Percentiles rank a stretch among this genome's conserved stretches.
Evolutionary conservation across 371 early-diverging fungal genomes (phyloP).

Genomic region (Basidiobolus meristosporus): DNA sequence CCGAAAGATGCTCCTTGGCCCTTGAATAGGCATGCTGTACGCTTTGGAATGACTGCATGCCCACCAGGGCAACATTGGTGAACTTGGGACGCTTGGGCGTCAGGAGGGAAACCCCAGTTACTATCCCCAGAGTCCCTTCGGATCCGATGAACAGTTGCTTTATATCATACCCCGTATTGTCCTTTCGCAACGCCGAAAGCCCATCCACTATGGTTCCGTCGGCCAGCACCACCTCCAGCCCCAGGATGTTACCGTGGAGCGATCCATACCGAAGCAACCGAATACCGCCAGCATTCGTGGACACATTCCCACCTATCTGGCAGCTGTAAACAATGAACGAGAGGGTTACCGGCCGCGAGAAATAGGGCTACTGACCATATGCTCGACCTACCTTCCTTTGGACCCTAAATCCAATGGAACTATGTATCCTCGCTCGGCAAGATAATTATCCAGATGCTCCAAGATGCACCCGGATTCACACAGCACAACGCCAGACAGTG

Average conservation of each 20-base stretch:
- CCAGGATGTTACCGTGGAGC: slow-evolving; percentile 77
- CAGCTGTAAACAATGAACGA: too few species aligned
- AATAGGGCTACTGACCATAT: too few species aligned
- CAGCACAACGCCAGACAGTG: slow-evolving; percentile 54
- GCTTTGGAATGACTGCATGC: slow-evolving; percentile 44
- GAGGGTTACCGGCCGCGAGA: too few species aligned
- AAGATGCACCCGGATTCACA: slow-evolving; percentile 82
- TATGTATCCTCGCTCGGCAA: slow-evolving; percentile 56
- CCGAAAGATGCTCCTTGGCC: slow-evolving; percentile 63
- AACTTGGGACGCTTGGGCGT: slow-evolving; percentile 48
- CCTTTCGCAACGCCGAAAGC: slow-evolving; percentile 56
- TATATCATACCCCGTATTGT: slow-evolving; percentile 83
- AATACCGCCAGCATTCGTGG: slow-evolving; percentile 92
- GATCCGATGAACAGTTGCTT: slow-evolving; percentile 91
- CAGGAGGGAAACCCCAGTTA: slow-evolving; percentile 72
- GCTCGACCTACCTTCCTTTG: too few species aligned
- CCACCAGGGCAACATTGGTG: slow-evolving; percentile 63
- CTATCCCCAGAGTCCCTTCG: slow-evolving; percentile 87
- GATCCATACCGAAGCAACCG: slow-evolving; percentile 79
- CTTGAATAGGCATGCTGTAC: slow-evolving; percentile 58
- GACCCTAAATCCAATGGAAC: slow-evolving; percentile 91
- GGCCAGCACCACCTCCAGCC: slow-evolving; percentile 67
- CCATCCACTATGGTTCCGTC: slow-evolving; percentile 79
- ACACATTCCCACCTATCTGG: slow-evolving; percentile 87
- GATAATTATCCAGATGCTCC: slow-evolving; percentile 58